Base-by-base conservation (phyloP, 2,329 filamentous ascomycete genomes). In the Orbilia blumenaviensis region DNA sequence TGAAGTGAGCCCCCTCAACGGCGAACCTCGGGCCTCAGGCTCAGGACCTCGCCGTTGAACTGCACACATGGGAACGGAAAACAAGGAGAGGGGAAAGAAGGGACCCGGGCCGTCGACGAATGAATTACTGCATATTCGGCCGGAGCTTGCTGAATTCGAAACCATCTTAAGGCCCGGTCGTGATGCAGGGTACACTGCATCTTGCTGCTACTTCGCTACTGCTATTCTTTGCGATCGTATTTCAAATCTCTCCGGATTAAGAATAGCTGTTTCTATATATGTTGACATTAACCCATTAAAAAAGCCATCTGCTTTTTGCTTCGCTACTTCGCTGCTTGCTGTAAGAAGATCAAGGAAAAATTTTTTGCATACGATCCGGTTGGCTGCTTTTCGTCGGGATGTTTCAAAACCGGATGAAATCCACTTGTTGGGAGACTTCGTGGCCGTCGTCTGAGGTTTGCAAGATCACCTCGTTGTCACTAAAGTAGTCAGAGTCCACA, bases 401-500 rank as follows among this genome's bases (percentile, higher is more conserved):
- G 52, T 72, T 67, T 72, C 72, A 86, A 78, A 88, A 84, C 34
- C 81, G 80, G 80, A 88, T 83, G 78, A 85, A 88, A 78, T 88
- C 87, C 77, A 86, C 83, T 80, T 88, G 86, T 79, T 85, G 84
- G 25, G 84, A 83, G 74, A 87, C 82, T 79, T 86, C 85, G 78
- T 84, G 84, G 67, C 81, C 83, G 66, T 83, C 82, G 72, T 81
- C 80, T 23, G 72, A 76, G 46, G 46, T 60, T 63, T 68, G 72
- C 64, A 76, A 66, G 48, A 76, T 76, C 38, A 76, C 72, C 82
- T 91, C 89, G 80, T 90, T 89, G 73, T 82, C 84, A 78, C 78
- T 79, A 72, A 81, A 78, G 56, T 78, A 78, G 81, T 93, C 92
- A 66, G 91, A 94, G 83, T 94, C 91, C 80, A 92, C 87, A 82